These are phyloP conservation scores for Pezicula radicicola DNA, from an alignment of 2,329 filamentous ascomycete genomes.

Conservation along the genomic window DNA sequence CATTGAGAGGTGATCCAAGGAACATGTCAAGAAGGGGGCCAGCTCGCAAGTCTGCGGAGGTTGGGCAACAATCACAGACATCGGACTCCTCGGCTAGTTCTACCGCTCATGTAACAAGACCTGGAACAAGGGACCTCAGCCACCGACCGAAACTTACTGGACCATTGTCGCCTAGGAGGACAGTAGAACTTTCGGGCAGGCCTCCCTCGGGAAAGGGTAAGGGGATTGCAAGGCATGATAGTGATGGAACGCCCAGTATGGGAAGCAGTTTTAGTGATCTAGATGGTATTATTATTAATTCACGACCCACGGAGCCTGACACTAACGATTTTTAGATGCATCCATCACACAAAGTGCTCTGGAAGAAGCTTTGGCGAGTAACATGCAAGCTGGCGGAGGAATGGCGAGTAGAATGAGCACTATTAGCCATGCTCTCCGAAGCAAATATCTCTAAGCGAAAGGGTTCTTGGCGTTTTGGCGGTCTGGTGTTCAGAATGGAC, in stretches of 20 bases:
- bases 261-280: constrained; percentile 85
- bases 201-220: constrained; percentile 50
- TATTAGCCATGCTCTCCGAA: constrained; percentile 63
- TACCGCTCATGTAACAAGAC: constrained; percentile 14
- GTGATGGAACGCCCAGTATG: constrained; percentile 75
- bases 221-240: constrained; percentile 50
- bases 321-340: constrained; percentile 51
- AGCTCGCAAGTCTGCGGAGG: constrained; percentile 15
- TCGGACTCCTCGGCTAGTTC: constrained; percentile 63
- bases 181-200: constrained; percentile 53
- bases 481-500: not conserved
- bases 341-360: constrained; percentile 78
- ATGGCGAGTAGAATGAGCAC: constrained; percentile 64
- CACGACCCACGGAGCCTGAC: not conserved
- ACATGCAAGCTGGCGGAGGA: constrained; percentile 61
- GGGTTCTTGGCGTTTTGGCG: not conserved
- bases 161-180: constrained; percentile 56
- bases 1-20: constrained; percentile 22
- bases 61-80: constrained; percentile 33
- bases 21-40: constrained; percentile 11
- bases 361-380: constrained; percentile 73
- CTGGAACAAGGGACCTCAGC: constrained; percentile 12
- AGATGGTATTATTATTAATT: constrained; percentile 51
- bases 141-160: constrained; percentile 26
- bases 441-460: constrained; percentile 44